Evolutionary conservation across 1,284 basidiomycete genomes (phyloP).

Genomic region (Pterula multifida): DNA sequence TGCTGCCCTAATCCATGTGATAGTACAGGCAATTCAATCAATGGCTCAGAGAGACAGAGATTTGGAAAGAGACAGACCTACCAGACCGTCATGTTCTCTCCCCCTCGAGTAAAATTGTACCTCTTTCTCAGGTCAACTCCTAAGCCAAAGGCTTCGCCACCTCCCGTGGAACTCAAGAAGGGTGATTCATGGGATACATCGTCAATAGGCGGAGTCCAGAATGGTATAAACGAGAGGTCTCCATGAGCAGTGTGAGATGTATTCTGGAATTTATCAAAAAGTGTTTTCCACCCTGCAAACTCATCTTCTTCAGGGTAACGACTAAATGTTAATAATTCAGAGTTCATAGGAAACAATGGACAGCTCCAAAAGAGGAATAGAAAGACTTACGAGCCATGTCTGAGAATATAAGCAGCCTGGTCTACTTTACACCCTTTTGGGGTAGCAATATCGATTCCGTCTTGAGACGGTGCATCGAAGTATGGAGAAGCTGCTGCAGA

Average conservation of each 20-base stretch:
- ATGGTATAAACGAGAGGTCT: slow-evolving; percentile 26
- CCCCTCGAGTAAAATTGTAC: slow-evolving; percentile 27
- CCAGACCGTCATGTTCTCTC: slow-evolving; percentile 30
- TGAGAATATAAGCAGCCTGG: slow-evolving; percentile 30
- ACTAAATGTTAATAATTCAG: too few species aligned
- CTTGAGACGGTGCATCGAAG: slow-evolving; percentile 27
- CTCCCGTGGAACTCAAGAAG: slow-evolving; percentile 26
- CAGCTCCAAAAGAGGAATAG: too few species aligned
- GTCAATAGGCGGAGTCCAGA: slow-evolving; percentile 28
- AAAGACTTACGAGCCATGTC: slow-evolving; percentile 29
- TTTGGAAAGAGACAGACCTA: too few species aligned
- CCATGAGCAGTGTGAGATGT: slow-evolving; percentile 24
- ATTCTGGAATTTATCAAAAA: slow-evolving; percentile 29
- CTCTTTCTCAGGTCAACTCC: slow-evolving; percentile 26
- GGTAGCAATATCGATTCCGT: slow-evolving; percentile 17
- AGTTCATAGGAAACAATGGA: too few species aligned
- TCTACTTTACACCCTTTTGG: slow-evolving; percentile 28
- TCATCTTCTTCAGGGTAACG: slow-evolving; percentile 30
- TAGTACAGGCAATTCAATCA: too few species aligned
- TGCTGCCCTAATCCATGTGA: slow-evolving; percentile 22
- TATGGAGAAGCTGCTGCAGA: slow-evolving; percentile 29
- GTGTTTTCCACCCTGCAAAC: slow-evolving; percentile 24
- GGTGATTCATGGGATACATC: slow-evolving; percentile 25
- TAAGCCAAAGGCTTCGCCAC: slow-evolving; percentile 25
- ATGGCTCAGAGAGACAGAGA: too few species aligned